Conservation (phyloP, 257 asterid species). For the Prunella vulgaris region DNA sequence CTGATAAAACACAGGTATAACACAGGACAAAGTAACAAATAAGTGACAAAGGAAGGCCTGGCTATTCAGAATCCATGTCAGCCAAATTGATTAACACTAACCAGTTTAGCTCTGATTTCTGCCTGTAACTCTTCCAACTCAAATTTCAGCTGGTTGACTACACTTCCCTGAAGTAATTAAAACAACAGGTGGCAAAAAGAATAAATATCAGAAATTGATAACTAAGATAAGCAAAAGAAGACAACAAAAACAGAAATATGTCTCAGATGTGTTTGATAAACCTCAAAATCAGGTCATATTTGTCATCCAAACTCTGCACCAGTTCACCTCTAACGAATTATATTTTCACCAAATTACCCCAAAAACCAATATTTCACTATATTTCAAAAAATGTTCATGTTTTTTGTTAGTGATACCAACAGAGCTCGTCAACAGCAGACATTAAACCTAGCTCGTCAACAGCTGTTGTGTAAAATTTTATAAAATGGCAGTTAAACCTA, state of each 20-base stretch:
- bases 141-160: conserved; percentile 70
- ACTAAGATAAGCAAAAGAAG: background rate
- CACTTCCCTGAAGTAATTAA: conserved; percentile 57
- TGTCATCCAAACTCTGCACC: conserved; percentile 2
- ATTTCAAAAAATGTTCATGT: background rate
- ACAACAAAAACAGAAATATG: background rate
- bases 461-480: background rate
- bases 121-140: conserved; percentile 74
- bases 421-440: background rate
- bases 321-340: background rate
- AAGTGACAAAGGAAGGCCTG: background rate
- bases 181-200: conserved; percentile 7
- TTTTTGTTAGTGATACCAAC: background rate
- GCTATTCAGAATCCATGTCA: background rate
- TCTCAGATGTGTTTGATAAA: background rate
- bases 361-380: background rate
- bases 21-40: background rate
- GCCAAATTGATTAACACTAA: conserved; percentile 34
- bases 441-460: no score
- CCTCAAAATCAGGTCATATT: background rate
- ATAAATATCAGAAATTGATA: background rate
- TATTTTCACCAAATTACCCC: conserved; percentile 3
- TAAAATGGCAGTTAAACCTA: background rate
- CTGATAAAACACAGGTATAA: conserved; percentile 12
- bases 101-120: conserved; percentile 78